phyloP scores from a whole-genome alignment of 192 early-diverging fungal species.

The Backusella morwellensis region DNA sequence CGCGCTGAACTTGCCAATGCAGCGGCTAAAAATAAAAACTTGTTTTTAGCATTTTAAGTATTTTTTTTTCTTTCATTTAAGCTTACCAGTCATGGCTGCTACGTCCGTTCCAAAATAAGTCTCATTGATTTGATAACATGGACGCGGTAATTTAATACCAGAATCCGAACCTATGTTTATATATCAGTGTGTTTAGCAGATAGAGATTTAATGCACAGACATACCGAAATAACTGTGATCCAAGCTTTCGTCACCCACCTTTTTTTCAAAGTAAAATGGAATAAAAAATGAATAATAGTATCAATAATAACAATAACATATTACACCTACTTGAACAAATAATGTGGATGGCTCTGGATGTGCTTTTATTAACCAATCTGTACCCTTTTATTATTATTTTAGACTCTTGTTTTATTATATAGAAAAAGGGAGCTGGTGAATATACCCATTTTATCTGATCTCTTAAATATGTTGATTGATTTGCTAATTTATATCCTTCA shows the following conservation, averaged over 20 bases:
- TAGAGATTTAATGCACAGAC: background rate
- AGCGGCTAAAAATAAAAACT: constrained; percentile 28
- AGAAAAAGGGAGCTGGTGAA: background rate
- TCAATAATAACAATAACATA: background rate
- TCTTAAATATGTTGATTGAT: constrained; percentile 40
- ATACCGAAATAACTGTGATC: constrained; percentile 58
- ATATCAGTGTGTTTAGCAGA: background rate
- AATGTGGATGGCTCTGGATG: constrained; percentile 51
- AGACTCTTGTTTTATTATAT: background rate
- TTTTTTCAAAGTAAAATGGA: background rate
- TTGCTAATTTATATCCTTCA: constrained; percentile 48
- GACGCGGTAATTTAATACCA: constrained; percentile 42
- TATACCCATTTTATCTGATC: constrained; percentile 53
- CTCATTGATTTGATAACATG: constrained; percentile 41
- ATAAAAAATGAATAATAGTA: background rate
- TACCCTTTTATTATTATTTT: constrained; percentile 38
- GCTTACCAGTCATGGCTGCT: constrained; percentile 35
- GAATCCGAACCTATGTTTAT: constrained; percentile 28
- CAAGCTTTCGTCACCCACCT: constrained; percentile 42
- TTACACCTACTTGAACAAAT: constrained; percentile 41
- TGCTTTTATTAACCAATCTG: constrained; percentile 59
- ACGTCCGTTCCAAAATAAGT: constrained; percentile 50
- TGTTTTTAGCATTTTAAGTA: background rate
- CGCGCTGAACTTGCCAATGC: constrained; percentile 50
- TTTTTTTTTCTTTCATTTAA: background rate